Conservation (phyloP, 352 stramenopile species). For the Globisporangium recalcitrans region DNA sequence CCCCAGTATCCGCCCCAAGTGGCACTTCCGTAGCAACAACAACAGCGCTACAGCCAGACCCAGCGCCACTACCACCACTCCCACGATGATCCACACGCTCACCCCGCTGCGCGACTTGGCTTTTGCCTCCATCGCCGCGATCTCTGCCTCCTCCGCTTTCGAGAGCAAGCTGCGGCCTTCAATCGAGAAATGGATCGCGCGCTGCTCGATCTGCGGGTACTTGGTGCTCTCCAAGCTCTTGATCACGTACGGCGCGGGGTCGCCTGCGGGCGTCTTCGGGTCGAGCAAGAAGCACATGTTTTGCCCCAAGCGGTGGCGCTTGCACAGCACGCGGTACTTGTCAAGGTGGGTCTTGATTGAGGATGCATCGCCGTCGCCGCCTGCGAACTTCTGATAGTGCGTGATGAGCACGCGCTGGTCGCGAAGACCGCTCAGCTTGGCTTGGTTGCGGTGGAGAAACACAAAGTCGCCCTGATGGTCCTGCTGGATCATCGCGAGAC, state of each 20-base stretch:
- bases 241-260: constrained; percentile 39
- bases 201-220: constrained; percentile 47
- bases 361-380: constrained; percentile 43
- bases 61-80: not conserved
- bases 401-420: constrained; percentile 53
- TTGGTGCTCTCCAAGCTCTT: constrained; percentile 49
- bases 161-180: constrained; percentile 56
- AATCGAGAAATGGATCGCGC: constrained; percentile 72
- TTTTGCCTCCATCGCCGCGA: constrained; percentile 2
- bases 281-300: constrained; percentile 62
- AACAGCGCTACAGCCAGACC: not conserved
- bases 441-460: constrained; percentile 13
- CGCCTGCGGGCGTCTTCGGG: constrained; percentile 34
- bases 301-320: constrained; percentile 46
- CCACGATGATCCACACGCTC: not conserved
- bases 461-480: constrained; percentile 12
- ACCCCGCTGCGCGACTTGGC: not conserved
- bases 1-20: not conserved
- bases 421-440: constrained; percentile 16
- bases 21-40: not conserved
- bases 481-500: constrained; percentile 23
- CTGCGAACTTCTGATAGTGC: constrained; percentile 70
- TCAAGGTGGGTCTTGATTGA: constrained; percentile 46
- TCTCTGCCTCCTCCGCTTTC: constrained; percentile 33
- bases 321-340: constrained; percentile 61